Conservation (phyloP, 495 filamentous ascomycete genomes). For the Penicillium verhagenii region DNA sequence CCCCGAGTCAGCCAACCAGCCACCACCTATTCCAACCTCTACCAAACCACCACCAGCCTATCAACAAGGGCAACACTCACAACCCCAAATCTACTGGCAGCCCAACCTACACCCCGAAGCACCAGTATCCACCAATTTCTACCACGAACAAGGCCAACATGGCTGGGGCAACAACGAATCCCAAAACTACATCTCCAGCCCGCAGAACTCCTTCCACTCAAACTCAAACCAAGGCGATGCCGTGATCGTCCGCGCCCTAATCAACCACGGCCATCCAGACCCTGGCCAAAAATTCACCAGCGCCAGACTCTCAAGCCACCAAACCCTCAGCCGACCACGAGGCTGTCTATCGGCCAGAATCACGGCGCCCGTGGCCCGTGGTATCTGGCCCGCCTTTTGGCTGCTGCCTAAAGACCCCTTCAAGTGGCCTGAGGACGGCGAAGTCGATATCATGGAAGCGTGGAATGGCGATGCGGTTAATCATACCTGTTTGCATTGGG, state of each 20-base stretch:
- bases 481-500: constrained; percentile 31
- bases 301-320: constrained; percentile 26
- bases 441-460: constrained; percentile 30
- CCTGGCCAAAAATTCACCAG: constrained; percentile 27
- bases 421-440: constrained; percentile 32
- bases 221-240: constrained; percentile 29
- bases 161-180: constrained; percentile 31
- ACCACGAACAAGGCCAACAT: constrained; percentile 27
- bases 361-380: constrained; percentile 24
- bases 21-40: constrained; percentile 29
- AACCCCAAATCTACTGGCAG: constrained; percentile 30
- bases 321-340: constrained; percentile 25
- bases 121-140: constrained; percentile 24
- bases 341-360: constrained; percentile 31
- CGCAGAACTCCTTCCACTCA: constrained; percentile 31
- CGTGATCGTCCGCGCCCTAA: constrained; percentile 27
- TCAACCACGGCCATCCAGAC: constrained; percentile 27
- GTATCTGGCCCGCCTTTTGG: constrained; percentile 34
- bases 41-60: constrained; percentile 23
- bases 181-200: constrained; percentile 29
- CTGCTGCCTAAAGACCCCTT: constrained; percentile 35
- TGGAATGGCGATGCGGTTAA: constrained; percentile 32
- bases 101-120: constrained; percentile 26
- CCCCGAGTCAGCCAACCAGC: constrained; percentile 15
- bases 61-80: constrained; percentile 23